A percentile compares a stretch with the other conserved stretches of the same genome.
phyloP scores from a whole-genome alignment of 176 grass and related monocot genomes.

The Oryza nivara region DNA sequence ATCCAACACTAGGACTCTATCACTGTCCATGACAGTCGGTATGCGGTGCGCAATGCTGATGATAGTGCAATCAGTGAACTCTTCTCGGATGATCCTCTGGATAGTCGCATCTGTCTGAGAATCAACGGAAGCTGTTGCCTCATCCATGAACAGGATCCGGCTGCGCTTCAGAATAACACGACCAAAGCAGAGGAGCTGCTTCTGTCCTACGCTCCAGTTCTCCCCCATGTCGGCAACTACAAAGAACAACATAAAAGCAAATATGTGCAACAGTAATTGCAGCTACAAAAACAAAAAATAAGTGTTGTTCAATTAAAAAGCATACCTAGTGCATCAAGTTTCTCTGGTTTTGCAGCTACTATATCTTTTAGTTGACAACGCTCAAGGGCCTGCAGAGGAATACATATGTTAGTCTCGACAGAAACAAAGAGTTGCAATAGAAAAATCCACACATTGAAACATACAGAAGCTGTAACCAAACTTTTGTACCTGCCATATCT shows the following conservation, averaged over 20 bases:
- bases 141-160: conserved; percentile 86
- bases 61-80: conserved; percentile 72
- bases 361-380: conserved; percentile 82
- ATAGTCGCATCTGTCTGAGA: conserved; percentile 81
- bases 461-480: conserved; percentile 12
- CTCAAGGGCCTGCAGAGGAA: conserved; percentile 65
- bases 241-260: conserved; percentile 10
- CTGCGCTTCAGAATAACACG: conserved; percentile 81
- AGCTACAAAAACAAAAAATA: not conserved
- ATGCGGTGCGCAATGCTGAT: conserved; percentile 94
- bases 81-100: conserved; percentile 84
- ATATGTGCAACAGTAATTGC: not conserved
- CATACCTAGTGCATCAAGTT: conserved; percentile 88
- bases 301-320: not conserved
- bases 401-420: not conserved
- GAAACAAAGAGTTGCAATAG: not conserved
- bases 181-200: conserved; percentile 87
- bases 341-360: conserved; percentile 80
- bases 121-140: conserved; percentile 90
- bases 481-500: conserved; percentile 88
- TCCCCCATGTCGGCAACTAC: conserved; percentile 87
- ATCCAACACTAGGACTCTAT: conserved; percentile 84
- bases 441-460: conserved; percentile 12
- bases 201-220: conserved; percentile 96
- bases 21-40: conserved; percentile 86